Conservation (phyloP, 2,329 filamentous ascomycete genomes). For the Cladophialophora exuberans region DNA sequence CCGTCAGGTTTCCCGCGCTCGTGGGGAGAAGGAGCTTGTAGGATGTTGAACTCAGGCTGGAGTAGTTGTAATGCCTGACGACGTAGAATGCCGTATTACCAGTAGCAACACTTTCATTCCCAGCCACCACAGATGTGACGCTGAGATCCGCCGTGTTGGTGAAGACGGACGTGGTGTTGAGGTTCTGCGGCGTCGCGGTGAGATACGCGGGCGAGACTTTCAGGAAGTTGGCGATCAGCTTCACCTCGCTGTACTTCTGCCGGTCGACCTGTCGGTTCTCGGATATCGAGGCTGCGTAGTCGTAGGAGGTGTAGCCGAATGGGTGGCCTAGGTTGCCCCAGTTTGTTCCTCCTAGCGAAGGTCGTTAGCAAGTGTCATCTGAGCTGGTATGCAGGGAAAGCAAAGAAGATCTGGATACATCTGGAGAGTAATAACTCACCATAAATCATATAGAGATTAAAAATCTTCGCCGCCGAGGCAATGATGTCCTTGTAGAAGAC, state of each 20-base stretch:
- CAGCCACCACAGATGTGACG: constrained; percentile 65
- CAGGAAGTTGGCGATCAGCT: constrained; percentile 74
- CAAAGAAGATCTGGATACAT: too few species aligned
- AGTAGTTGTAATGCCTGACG: constrained; percentile 67
- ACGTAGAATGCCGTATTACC: too few species aligned
- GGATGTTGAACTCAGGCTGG: constrained; percentile 57
- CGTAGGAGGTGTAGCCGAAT: constrained; percentile 63
- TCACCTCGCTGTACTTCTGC: constrained; percentile 80
- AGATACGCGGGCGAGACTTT: constrained; percentile 73
- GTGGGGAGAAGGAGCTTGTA: constrained; percentile 66
- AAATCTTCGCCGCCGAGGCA: constrained; percentile 66
- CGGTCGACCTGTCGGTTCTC: constrained; percentile 70
- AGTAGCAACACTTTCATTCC: constrained; percentile 56
- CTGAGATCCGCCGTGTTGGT: constrained; percentile 57
- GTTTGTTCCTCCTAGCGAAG: constrained; percentile 66
- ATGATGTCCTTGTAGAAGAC: constrained; percentile 80
- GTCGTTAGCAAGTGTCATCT: too few species aligned
- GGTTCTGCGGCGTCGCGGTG: constrained; percentile 56
- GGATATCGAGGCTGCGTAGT: constrained; percentile 66
- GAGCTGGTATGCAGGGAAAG: too few species aligned
- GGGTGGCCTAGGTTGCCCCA: constrained; percentile 78
- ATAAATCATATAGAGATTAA: constrained; percentile 75
- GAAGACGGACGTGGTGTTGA: constrained; percentile 50
- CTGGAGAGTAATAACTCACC: constrained; percentile 61
- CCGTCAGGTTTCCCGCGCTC: constrained; percentile 43